These are phyloP conservation scores for Phialemonium atrogriseum DNA, from an alignment of 2,329 filamentous ascomycete species.

Conservation along the genomic window DNA sequence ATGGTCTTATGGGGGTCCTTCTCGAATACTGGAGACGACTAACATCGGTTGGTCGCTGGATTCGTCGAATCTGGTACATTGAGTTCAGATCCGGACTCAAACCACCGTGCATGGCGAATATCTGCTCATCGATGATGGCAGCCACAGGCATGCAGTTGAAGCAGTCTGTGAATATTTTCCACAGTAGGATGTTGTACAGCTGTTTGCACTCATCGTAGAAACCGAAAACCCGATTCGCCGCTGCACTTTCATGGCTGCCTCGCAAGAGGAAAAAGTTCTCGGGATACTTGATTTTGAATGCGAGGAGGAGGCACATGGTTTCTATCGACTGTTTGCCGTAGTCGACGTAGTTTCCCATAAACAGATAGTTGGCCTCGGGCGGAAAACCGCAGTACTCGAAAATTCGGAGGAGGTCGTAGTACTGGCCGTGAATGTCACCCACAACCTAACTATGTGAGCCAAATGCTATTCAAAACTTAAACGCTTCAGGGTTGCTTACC, in stretches of 20 bases:
- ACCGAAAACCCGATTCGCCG: slow-evolving; percentile 97
- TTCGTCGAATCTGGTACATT: slow-evolving; percentile 98
- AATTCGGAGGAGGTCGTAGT: slow-evolving; percentile 92
- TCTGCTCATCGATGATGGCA: slow-evolving; percentile 99
- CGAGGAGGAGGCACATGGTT: slow-evolving; percentile 91
- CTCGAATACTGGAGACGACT: slow-evolving; percentile 28
- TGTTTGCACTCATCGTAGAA: slow-evolving; percentile 99
- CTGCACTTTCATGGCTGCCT: slow-evolving; percentile 97
- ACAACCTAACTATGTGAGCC: too few relatives aligned
- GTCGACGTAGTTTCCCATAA: slow-evolving; percentile 97
- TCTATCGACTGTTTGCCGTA: slow-evolving; percentile 98
- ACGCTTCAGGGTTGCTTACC: too few relatives aligned
- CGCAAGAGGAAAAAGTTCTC: slow-evolving; percentile 99
- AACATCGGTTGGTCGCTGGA: slow-evolving; percentile 98
- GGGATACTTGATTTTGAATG: slow-evolving; percentile 99
- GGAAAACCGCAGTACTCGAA: slow-evolving; percentile 99
- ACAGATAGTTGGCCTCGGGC: slow-evolving; percentile 97
- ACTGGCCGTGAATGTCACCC: slow-evolving; percentile 99
- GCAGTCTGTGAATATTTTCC: slow-evolving; percentile 99
- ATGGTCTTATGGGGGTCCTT: slow-evolving; percentile 4
- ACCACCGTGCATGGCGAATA: slow-evolving; percentile 99
- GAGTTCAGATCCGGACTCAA: slow-evolving; percentile 95
- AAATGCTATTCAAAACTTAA: too few relatives aligned
- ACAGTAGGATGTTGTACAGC: slow-evolving; percentile 97
- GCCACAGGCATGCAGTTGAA: slow-evolving; percentile 98